A percentile compares a stretch with the other conserved stretches of the same genome.
These are phyloP conservation scores for Tremella yokohamensis DNA, from an alignment of 768 basidiomycete genomes.

Conservation along the genomic window DNA sequence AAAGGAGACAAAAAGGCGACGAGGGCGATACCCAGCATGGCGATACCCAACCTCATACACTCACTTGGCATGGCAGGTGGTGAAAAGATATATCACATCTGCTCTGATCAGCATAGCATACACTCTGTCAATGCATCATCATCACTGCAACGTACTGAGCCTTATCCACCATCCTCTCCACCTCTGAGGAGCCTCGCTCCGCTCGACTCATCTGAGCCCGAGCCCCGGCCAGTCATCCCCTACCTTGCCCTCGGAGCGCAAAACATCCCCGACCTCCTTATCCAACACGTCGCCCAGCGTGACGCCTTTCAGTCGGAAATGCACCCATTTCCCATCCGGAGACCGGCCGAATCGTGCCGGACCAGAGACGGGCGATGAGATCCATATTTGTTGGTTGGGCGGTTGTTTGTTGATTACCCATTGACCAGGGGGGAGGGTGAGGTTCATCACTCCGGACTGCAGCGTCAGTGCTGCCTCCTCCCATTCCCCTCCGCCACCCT, in stretches of 20 bases:
- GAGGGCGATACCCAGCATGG: too few relatives aligned
- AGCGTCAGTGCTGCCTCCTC: neutral
- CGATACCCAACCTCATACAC: too few relatives aligned
- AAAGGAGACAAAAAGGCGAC: too few relatives aligned
- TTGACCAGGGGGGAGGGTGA: slow-evolving; percentile 47
- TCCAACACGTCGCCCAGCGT: slow-evolving; percentile 41
- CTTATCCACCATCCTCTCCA: too few relatives aligned
- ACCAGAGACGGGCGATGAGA: slow-evolving; percentile 46
- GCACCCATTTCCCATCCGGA: slow-evolving; percentile 34
- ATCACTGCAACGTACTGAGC: too few relatives aligned
- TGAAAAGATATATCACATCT: too few relatives aligned
- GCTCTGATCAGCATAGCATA: too few relatives aligned
- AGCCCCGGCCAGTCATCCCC: neutral
- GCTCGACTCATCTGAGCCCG: slow-evolving; percentile 1
- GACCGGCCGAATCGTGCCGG: slow-evolving; percentile 40
- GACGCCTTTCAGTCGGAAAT: slow-evolving; percentile 29
- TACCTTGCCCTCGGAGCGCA: slow-evolving; percentile 2
- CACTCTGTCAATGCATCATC: too few relatives aligned
- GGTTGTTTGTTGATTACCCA: slow-evolving; percentile 52
- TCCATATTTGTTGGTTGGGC: slow-evolving; percentile 51
- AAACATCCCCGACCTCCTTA: slow-evolving; percentile 33
- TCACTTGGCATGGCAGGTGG: too few relatives aligned
- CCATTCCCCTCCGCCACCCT: too few relatives aligned
- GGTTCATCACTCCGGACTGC: slow-evolving; percentile 49
- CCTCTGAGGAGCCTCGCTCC: too few relatives aligned